Conservation (phyloP, 345 rosid species). For the Rhodamnia argentea region DNA sequence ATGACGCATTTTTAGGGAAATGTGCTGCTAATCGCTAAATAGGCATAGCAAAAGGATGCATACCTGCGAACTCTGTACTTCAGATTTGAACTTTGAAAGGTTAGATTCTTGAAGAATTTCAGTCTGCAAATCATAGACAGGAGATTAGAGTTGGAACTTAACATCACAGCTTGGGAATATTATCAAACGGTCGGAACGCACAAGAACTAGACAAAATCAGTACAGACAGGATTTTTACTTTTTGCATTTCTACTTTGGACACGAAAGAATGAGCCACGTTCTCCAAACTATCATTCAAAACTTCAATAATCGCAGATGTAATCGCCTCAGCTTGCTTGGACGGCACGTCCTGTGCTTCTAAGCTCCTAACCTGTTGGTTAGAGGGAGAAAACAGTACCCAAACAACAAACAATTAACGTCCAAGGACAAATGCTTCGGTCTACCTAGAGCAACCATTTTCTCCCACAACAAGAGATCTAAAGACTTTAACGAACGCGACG, state of each 20-base stretch:
- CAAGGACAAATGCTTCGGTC: not conserved
- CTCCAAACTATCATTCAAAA: slow-evolving; percentile 84
- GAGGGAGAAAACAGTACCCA: not conserved
- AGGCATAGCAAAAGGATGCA: not conserved
- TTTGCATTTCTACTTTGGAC: slow-evolving; percentile 83
- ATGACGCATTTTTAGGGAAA: not conserved
- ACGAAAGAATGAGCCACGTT: slow-evolving; percentile 77
- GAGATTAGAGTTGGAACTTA: not conserved
- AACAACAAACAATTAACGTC: not conserved
- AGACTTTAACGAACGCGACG: not conserved
- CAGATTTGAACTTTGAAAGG: slow-evolving; percentile 74
- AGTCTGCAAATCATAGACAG: slow-evolving; percentile 24
- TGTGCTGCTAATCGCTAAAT: not conserved
- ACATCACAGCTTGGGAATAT: not conserved
- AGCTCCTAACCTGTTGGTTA: slow-evolving; percentile 53
- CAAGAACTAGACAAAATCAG: not conserved
- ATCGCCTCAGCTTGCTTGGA: slow-evolving; percentile 93
- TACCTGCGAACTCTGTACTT: slow-evolving; percentile 87
- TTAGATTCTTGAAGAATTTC: slow-evolving; percentile 76
- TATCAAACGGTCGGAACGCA: not conserved
- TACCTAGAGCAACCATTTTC: not conserved
- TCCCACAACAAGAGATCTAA: not conserved
- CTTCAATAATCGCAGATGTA: slow-evolving; percentile 76
- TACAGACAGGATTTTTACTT: slow-evolving; percentile 17
- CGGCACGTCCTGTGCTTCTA: slow-evolving; percentile 87